Evolutionary conservation across 2,329 filamentous ascomycete species (phyloP), one percentile per base, ranked within the genome.

Genomic region (Aspergillus melleus): DNA sequence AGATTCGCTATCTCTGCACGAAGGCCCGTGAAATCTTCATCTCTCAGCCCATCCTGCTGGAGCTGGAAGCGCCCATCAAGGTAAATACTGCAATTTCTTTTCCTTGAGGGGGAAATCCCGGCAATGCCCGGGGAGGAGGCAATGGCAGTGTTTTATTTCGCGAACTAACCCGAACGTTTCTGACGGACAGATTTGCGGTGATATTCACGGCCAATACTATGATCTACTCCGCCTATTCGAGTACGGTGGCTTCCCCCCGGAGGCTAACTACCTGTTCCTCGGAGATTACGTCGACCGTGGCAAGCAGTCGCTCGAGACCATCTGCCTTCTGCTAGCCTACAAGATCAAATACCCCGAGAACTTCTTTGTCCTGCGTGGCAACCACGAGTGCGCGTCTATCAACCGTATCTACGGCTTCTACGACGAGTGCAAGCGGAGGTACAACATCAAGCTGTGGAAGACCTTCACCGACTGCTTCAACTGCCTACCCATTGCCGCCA

Each of bases 311-410:
- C 89, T 99, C 57, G 95, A 99, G 84, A 98, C 95, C 68, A 98
- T 99, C 80, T 96, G 92, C 82, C 84, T 99, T 65, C 86, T 99
- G 59, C 86, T 99, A 54, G 92, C 92, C 64, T 99, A 98, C 87
- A 99, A 99, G 87, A 96, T 99, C 86, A 98, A 98, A 83, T 98
- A 96, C 77, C 95, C 95, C 52, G 95, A 99, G 82, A 99, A 99
- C 84, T 98, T 99, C 83, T 99, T 99, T 84, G 90, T 99, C 68
- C 87, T 99, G 61, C 92, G 95, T 69, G 95, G 95, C 65, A 99
- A 99, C 84, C 95, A 99, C 84, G 95, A 99, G 80, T 98, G 95
- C 81, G 95, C 95, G 61, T 96, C 91, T 55, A 96, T 99, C 84
- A 99, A 96, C 83, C 92, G 95, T 75, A 96, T 98, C 79, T 99